phyloP scores from a whole-genome alignment of 164 flowering plant genomes.

The Echeveria elegans region DNA sequence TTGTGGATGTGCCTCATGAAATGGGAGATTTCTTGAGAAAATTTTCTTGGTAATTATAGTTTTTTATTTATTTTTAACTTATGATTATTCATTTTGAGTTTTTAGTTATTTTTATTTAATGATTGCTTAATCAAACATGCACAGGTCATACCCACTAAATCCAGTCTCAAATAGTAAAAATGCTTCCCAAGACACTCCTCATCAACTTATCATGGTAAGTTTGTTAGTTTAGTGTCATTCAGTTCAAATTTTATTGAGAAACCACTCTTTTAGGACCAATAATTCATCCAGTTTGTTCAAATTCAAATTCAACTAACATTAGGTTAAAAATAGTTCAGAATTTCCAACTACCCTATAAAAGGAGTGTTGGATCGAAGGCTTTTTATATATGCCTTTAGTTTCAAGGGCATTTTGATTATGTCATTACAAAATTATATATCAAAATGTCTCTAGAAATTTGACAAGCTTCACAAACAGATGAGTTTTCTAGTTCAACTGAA shows the following conservation, averaged over 20 bases:
- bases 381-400: too few species aligned
- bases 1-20: constrained; percentile 39
- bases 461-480: too few species aligned
- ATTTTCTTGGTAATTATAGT: constrained; percentile 34
- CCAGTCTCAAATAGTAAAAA: background rate
- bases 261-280: too few species aligned
- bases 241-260: too few species aligned
- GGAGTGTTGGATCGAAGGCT: too few species aligned
- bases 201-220: background rate
- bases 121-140: background rate
- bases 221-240: background rate
- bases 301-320: background rate
- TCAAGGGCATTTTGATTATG: too few species aligned
- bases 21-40: constrained; percentile 35
- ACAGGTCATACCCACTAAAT: constrained; percentile 4
- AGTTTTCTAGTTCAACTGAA: too few species aligned
- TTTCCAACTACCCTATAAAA: too few species aligned
- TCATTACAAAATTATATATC: too few species aligned
- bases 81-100: background rate
- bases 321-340: background rate
- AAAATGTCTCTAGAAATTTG: too few species aligned
- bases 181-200: constrained; percentile 7
- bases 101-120: background rate
- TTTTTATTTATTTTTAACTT: too few species aligned
- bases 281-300: background rate